These are phyloP conservation scores for Plasmodium berghei DNA, from an alignment of 169 alveolate species.

Conservation along the genomic window DNA sequence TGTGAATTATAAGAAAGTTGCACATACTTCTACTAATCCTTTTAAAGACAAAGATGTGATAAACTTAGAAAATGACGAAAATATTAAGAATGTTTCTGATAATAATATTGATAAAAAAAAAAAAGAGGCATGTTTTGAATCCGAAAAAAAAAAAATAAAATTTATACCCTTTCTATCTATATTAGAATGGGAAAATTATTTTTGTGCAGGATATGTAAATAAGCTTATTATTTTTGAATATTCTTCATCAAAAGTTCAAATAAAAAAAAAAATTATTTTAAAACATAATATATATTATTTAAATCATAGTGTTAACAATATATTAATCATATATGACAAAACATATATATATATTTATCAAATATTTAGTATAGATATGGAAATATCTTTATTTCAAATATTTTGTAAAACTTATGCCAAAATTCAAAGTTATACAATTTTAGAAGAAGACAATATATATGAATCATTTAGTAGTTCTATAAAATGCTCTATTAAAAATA, in stretches of 20 bases:
- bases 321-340: constrained; percentile 33
- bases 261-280: constrained; percentile 4
- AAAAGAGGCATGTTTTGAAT: too few relatives aligned
- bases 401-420: constrained; percentile 3
- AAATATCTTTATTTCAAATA: constrained; percentile 1
- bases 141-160: background rate
- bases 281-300: constrained; percentile 15
- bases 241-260: background rate
- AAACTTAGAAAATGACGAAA: too few relatives aligned
- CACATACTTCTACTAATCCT: too few relatives aligned
- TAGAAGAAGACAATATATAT: background rate
- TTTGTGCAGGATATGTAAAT: constrained; percentile 24
- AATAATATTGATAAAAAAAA: too few relatives aligned
- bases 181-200: constrained; percentile 27
- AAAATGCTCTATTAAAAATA: constrained; percentile 4
- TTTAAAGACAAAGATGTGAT: too few relatives aligned
- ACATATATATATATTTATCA: constrained; percentile 23
- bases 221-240: constrained; percentile 11
- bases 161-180: constrained; percentile 26
- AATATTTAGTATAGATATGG: constrained; percentile 4
- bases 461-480: constrained; percentile 16
- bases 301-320: constrained; percentile 9
- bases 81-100: too few relatives aligned
- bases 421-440: constrained; percentile 6
- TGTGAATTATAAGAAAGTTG: too few relatives aligned